phyloP scores from a whole-genome alignment of 2,329 filamentous ascomycete genomes.

The Penicillium concentricum region DNA sequence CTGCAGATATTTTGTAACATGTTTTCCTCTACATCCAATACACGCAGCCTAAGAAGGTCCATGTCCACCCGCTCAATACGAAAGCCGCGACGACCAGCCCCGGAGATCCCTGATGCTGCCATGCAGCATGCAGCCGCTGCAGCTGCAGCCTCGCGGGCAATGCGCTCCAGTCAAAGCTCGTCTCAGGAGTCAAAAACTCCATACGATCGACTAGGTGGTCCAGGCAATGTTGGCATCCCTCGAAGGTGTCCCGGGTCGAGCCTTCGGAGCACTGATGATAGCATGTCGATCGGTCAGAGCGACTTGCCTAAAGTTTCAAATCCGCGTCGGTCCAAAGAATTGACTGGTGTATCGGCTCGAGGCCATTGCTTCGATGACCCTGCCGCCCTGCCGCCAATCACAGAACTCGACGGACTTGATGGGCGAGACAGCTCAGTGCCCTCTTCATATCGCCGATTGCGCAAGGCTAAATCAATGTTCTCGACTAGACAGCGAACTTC shows the following conservation, averaged over 20 bases:
- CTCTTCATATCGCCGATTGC: slow-evolving; percentile 48
- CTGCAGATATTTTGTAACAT: slow-evolving; percentile 24
- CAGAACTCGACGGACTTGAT: slow-evolving; percentile 35
- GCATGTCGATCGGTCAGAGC: neutral
- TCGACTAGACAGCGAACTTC: slow-evolving; percentile 37
- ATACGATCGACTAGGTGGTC: slow-evolving; percentile 32
- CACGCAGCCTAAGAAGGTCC: slow-evolving; percentile 36
- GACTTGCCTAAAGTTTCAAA: neutral
- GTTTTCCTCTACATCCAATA: slow-evolving; percentile 28
- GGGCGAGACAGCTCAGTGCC: slow-evolving; percentile 40
- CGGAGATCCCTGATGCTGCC: slow-evolving; percentile 32
- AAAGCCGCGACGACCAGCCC: slow-evolving; percentile 23
- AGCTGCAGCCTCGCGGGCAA: slow-evolving; percentile 44
- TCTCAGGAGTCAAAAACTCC: slow-evolving; percentile 27
- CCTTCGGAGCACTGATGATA: slow-evolving; percentile 15
- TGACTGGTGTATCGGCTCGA: neutral
- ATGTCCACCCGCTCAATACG: slow-evolving; percentile 42
- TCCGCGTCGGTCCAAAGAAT: slow-evolving; percentile 3
- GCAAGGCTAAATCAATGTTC: slow-evolving; percentile 51
- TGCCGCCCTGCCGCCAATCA: slow-evolving; percentile 29
- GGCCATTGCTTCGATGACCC: slow-evolving; percentile 12
- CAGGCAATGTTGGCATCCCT: slow-evolving; percentile 26
- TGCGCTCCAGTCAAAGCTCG: slow-evolving; percentile 37
- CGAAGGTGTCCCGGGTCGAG: slow-evolving; percentile 22
- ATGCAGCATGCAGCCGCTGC: slow-evolving; percentile 34